Base-by-base conservation (phyloP, 2,329 filamentous ascomycete species). In the Aspergillus fumigatiaffinis region DNA sequence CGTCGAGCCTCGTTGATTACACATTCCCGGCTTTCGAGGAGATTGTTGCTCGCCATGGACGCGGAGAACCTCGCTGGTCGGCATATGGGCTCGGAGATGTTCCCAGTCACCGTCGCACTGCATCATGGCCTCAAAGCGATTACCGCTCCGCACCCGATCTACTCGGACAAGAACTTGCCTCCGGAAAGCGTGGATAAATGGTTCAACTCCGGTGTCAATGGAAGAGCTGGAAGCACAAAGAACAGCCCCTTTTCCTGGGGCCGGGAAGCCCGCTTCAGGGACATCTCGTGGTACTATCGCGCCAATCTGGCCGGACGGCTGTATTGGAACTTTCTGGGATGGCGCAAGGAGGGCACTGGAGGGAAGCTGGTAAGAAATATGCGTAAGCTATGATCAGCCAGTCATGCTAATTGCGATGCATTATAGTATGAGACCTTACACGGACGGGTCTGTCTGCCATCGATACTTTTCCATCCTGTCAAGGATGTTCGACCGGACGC, bases 71-170 rank as follows among this genome's bases (percentile, higher is more conserved):
- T 88, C 61, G 81, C 83, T 14, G 87, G 88, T 61, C 88, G 89
- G 66, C 88, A 91, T 68, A 86, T 92, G 66, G 88, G 87, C 57
- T 89, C 89, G 0, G 90, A 93, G 70, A 92, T 93, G 89, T 89
- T 87, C 59, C 85, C 89, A 0, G 86, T 88, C 55, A 88, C 88
- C 0, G 83, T 88, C 26, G 85, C 88, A 0, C 80, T 93, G 20
- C 84, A 91, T 60, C 89, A 94, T 69, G 89, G 90, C 5, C 79
- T 92, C 51, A 93, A 93, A 75, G 86, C 88, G 4, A 87, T 91
- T 3, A 90, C 87, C 67, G 88, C 86, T 10, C 90, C 90, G 10
- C 89, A 92, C 72, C 89, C 90, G 1, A 84, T 92, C 50, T 92
- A 87, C 72, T 90, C 91, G 67, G 89, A 93, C 72, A 84, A 89